Evolutionary conservation across 2,329 filamentous ascomycete species (phyloP).

Genomic region (Rutstroemia sp.): DNA sequence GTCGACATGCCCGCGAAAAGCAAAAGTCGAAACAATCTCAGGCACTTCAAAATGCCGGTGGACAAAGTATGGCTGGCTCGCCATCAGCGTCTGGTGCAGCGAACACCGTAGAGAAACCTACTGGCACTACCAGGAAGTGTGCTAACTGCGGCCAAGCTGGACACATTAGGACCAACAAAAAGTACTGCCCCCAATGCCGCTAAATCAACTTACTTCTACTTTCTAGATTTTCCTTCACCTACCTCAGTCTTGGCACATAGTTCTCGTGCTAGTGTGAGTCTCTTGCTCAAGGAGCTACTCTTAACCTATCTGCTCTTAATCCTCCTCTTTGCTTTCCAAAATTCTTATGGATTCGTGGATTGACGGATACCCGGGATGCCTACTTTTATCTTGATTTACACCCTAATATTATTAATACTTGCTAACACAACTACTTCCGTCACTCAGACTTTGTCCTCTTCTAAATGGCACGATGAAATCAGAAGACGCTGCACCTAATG

Average conservation of each 20-base stretch:
- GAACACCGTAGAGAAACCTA: conserved; percentile 41
- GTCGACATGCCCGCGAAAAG: conserved; percentile 82
- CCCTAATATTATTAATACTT: neutral
- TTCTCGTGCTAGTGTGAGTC: neutral
- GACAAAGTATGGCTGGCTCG: conserved; percentile 30
- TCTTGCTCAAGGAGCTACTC: conserved; percentile 9
- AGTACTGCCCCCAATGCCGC: conserved; percentile 45
- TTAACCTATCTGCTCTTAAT: too few species aligned
- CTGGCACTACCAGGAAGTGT: conserved; percentile 80
- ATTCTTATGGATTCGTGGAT: neutral
- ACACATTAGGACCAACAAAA: conserved; percentile 99
- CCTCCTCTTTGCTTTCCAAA: neutral
- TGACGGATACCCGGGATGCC: neutral
- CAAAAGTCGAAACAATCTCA: conserved; percentile 55
- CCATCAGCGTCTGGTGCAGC: conserved; percentile 34
- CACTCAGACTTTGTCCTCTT: conserved; percentile 66
- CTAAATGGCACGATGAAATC: conserved; percentile 75
- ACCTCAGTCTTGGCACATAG: neutral
- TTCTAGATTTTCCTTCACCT: conserved; percentile 4
- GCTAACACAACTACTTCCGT: conserved; percentile 1
- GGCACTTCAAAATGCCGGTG: conserved; percentile 19
- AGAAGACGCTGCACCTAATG: conserved; percentile 46
- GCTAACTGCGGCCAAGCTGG: conserved; percentile 95
- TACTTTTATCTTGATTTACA: neutral
- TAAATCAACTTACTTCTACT: neutral